Evolutionary conservation across 2,329 filamentous ascomycete genomes (phyloP), one percentile per base, ranked within the genome.

Genomic region (Aspergillus tanneri): DNA sequence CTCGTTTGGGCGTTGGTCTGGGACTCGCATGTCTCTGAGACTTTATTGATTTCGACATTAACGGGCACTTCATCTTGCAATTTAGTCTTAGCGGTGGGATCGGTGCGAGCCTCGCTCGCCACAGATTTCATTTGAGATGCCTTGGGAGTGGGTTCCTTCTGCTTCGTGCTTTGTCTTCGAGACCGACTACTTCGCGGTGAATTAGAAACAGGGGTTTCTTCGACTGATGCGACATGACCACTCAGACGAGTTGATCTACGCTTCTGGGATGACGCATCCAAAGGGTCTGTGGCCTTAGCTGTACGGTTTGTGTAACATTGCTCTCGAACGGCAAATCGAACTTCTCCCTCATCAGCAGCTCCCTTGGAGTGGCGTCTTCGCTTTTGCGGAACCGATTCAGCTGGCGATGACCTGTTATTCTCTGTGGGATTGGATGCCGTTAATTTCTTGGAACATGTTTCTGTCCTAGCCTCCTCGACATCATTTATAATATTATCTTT

Each of bases 231-330:
- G 25, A 55, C 39, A 22, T 60, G 50, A 7, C 59, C 60, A 9
- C 62, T 62, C 21, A 64, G 55, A 19, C 65, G 61, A 11, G 52
- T 52, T 3, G 68, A 69, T 40, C 64, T 64, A 27, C 63, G 54
- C 49, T 67, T 68, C 21, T 64, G 56, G 18, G 62, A 55, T 12
- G 49, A 50, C 2, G 39, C 42, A 1, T 58, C 53, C n/a, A 18
- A 34, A 9, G 35, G 24, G 8, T 6, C 30, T 9, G 23, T 9
- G 8, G 12, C 11, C 39, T 42, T n/a, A 9, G 28, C 25, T 32
- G 18, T 19, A 22, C 11, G 7, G n/a, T 32, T 19, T 14, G 16
- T 12, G 32, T 3, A 10, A 4, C 14, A 40, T 39, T 52, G 36
- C 27, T 46, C 12, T 40, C 37, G n/a, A n/a, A 38, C 14, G 5